Percentiles rank a stretch among this genome's conserved stretches.
Conservation (phyloP, 495 filamentous ascomycete species). For the Annulohypoxylon stygium region DNA sequence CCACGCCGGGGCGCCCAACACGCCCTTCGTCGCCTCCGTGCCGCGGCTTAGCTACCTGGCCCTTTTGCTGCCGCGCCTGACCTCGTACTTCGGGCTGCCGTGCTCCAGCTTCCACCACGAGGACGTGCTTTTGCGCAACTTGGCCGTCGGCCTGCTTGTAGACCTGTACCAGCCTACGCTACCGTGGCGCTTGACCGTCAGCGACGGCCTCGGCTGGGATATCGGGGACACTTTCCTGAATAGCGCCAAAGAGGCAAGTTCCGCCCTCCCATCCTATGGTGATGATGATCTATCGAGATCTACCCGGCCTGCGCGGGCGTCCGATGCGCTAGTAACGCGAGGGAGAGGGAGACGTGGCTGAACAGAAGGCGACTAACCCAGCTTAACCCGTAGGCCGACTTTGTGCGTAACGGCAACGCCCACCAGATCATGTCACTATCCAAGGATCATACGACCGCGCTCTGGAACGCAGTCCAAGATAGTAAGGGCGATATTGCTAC, state of each 20-base stretch:
- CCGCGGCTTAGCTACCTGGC: conserved; percentile 80
- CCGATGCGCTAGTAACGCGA: conserved; percentile 6
- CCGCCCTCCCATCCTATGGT: conserved; percentile 2
- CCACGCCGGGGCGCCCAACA: conserved; percentile 55
- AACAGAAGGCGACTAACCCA: conserved; percentile 6
- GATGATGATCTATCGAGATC: background rate
- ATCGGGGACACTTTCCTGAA: conserved; percentile 93
- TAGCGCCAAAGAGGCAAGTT: conserved; percentile 82
- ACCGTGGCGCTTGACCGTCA: conserved; percentile 82
- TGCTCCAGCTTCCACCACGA: conserved; percentile 88
- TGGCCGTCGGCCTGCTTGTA: conserved; percentile 87
- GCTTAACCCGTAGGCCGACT: conserved; percentile 74
- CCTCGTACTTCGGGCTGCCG: conserved; percentile 76
- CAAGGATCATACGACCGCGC: conserved; percentile 84
- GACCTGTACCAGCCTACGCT: conserved; percentile 77
- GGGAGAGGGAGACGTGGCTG: conserved; percentile 12
- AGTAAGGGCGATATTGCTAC: conserved; percentile 64
- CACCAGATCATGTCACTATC: conserved; percentile 93
- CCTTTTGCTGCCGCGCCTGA: conserved; percentile 81
- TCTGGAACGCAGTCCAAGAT: conserved; percentile 88
- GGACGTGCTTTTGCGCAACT: conserved; percentile 76
- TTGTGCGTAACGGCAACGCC: conserved; percentile 88
- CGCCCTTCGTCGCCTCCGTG: conserved; percentile 67
- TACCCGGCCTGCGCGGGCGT: background rate
- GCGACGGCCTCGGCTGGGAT: conserved; percentile 72